Percentiles rank a stretch among this genome's conserved stretches.
These are phyloP conservation scores for Exobasidium rhododendri DNA, from an alignment of 1,284 basidiomycete genomes.

Conservation along the genomic window DNA sequence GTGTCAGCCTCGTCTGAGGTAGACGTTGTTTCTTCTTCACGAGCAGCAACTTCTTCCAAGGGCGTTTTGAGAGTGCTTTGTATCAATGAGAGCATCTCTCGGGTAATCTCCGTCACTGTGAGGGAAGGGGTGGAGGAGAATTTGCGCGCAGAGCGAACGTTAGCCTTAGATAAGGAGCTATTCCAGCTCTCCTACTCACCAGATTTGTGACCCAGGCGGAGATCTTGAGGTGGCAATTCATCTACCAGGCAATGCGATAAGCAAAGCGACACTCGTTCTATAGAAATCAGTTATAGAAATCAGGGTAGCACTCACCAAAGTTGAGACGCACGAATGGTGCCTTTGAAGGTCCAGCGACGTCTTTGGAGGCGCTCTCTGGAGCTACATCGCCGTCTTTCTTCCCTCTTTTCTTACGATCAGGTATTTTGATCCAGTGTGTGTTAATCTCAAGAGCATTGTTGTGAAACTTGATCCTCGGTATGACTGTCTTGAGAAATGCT, in stretches of 20 bases:
- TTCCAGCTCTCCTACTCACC: too few species aligned
- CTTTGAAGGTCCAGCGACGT: too few species aligned
- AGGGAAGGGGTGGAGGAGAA: not conserved
- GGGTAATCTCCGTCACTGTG: not conserved
- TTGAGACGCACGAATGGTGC: not conserved
- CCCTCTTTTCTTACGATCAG: not conserved
- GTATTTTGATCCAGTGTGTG: not conserved
- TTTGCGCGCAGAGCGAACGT: too few species aligned
- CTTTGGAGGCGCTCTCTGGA: not conserved
- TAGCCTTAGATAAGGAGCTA: too few species aligned
- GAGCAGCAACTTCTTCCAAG: not conserved
- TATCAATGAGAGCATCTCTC: not conserved
- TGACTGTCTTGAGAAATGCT: not conserved
- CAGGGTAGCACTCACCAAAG: not conserved
- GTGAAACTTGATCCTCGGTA: slow-evolving; percentile 5
- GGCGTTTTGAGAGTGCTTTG: not conserved
- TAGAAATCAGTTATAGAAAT: too few species aligned
- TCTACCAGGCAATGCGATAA: too few species aligned
- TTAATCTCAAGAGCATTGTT: slow-evolving; percentile 1
- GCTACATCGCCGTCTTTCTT: not conserved
- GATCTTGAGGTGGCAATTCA: not conserved
- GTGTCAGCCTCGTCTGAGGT: too few species aligned
- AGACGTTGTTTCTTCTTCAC: too few species aligned
- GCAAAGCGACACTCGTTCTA: too few species aligned
- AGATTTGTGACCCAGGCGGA: not conserved